phyloP scores from a whole-genome alignment of 352 stramenopile genomes.

The Thraustochytrium sp. region DNA sequence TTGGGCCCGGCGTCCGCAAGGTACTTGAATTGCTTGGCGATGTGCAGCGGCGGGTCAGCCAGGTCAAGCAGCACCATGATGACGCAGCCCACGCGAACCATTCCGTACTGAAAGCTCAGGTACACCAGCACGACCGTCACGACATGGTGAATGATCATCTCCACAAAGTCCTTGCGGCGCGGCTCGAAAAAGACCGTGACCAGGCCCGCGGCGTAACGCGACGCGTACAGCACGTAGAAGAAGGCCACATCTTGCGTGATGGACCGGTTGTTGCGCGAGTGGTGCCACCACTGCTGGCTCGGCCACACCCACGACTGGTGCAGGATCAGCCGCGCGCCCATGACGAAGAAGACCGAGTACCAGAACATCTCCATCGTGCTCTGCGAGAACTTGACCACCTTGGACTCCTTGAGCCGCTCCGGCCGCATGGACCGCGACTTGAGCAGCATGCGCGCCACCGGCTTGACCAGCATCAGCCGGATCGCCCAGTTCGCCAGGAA shows the following conservation, averaged over 20 bases:
- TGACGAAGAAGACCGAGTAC: slow-evolving; percentile 1
- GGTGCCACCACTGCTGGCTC: slow-evolving; percentile 1
- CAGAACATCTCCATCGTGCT: slow-evolving; percentile 34
- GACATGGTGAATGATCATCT: slow-evolving; percentile 51
- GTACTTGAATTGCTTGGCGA: slow-evolving; percentile 55
- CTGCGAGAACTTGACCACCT: slow-evolving; percentile 39
- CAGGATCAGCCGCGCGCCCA: background rate
- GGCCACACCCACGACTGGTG: slow-evolving; percentile 15
- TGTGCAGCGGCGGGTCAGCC: slow-evolving; percentile 52
- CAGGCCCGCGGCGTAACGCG: slow-evolving; percentile 50
- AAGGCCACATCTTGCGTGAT: slow-evolving; percentile 47
- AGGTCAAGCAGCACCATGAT: slow-evolving; percentile 58
- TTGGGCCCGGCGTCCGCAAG: slow-evolving; percentile 36
- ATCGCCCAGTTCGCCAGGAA: background rate
- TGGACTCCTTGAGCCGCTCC: background rate
- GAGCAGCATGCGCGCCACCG: background rate
- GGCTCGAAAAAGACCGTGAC: slow-evolving; percentile 53
- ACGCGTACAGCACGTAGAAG: slow-evolving; percentile 54
- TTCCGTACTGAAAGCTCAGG: slow-evolving; percentile 45
- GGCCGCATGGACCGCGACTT: background rate
- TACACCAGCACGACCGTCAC: slow-evolving; percentile 52
- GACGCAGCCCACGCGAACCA: slow-evolving; percentile 50
- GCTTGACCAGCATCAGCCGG: background rate
- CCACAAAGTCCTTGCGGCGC: slow-evolving; percentile 49
- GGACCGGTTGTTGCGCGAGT: slow-evolving; percentile 32